Base-by-base conservation (phyloP, 2,329 filamentous ascomycete species). In the Pyricularia sp. region DNA sequence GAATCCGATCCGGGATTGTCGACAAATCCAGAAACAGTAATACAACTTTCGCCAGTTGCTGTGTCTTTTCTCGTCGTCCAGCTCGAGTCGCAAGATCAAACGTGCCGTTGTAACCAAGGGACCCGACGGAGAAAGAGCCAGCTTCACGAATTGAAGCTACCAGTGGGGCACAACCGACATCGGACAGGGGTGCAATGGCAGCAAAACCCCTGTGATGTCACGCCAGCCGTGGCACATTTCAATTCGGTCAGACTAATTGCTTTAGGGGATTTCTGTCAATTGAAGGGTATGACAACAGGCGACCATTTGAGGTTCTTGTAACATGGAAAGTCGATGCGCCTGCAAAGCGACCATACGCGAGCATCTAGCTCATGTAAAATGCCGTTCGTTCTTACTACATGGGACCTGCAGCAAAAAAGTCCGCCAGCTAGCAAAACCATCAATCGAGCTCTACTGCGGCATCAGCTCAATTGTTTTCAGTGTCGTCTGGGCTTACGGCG, bases 201-300 rank as follows among this genome's bases (percentile, higher is more conserved):
- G 53, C 53, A 28, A 57, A 24, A 26, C 53, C 53, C 53, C 60
- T 62, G 64, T 65, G 64, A 65, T 65, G 64, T 65, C 64, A 65
- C 59, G 12, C 24, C 31, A 44, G 24, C n/a, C 35, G 33, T 33
- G 33, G 53, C 53, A 57, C 53, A 26, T 16, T n/a, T 24, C 53
- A 26, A 26, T 24, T 26, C 53, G 8, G 53, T 57, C 40, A 49
- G 40, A 49, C 19, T 19, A 49, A 1, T 49, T 49, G 40, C 16
- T 49, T n/a, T 49, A 19, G 16, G 1, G 35, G 40, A n/a, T n/a
- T n/a, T n/a, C 40, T 49, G 19, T n/a, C 40, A 49, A 49, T 49
- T 49, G 40, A 8, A n/a, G 35, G 35, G 40, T 49, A 19, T 49
- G 19, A 49, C 40, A 49, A n/a, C 40, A n/a, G 40, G 40, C n/a